Base-by-base conservation (phyloP, 305 asterid species). In the Solanum aculeatissimum region DNA sequence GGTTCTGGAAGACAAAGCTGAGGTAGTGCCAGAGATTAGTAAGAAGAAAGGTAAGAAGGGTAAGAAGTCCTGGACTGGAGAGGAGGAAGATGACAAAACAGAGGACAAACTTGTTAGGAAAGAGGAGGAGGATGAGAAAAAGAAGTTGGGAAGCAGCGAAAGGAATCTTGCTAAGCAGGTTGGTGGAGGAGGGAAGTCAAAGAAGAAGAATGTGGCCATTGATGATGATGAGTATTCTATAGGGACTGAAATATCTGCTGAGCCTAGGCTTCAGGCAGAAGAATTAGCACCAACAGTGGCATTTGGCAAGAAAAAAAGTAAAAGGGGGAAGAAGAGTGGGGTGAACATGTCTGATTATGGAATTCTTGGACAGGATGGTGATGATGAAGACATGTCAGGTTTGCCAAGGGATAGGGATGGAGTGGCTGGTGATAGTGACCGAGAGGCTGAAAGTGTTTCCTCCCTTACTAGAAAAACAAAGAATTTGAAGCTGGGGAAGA, bases 171-270 rank as follows among this genome's bases (percentile, higher is more conserved):
- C 87, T 19, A 87, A 82, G 32, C 84, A 80, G 29, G 93, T 84
- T 12, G 93, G 85, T n/a, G 90, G 91, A 14, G 94, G 91, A 16
- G 98, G 95, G 83, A 93, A 88, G 90, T 90, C 94, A 4, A 95
- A 91, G 90, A 93, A 93, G 94, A 95, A 94, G 90, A 89, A 84
- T 14, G 83, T 89, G 87, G 58, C 86, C 85, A 90, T 94, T 88
- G 90, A 88, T 49, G 97, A 95, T 49, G 97, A 95, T 88, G 98
- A 94, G 79, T 96, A 95, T 63, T 86, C 89, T 13, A 55, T 95
- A 62, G 94, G 89, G 85, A 88, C 92, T 38, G 97, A 93, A 66
- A 15, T 93, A 40, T 89, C 95, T 2, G 97, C 90, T 84, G 97
- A 94, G 69, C 84, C 91, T 69, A 62, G 43, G 55, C 88, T 86